Base-by-base conservation (phyloP, 1,284 basidiomycete species). In the Microbotryum lychnidis-dioicae region DNA sequence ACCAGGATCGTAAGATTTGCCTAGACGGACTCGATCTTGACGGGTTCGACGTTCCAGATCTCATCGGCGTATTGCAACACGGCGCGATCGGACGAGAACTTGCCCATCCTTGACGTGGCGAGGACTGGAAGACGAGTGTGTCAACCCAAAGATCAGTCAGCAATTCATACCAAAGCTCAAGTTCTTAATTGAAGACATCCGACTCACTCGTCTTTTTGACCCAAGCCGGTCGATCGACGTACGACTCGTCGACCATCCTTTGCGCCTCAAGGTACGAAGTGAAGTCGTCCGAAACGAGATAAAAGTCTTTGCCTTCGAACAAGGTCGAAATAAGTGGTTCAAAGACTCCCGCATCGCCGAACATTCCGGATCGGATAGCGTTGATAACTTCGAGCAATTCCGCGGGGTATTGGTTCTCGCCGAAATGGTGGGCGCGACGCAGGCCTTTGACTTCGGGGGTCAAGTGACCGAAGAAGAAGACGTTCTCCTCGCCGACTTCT, bases 11-110 rank as follows among this genome's bases (percentile, higher is more conserved):
- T 10, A 8, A 18, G 37, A 18, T 18, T 6, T 42, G 37, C 16
- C 37, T 42, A 42, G 49, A 50, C 25, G 48, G 51, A 31, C 25
- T 49, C 45, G 20, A 68, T 49, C 42, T 51, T 51, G 56, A 57
- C 23, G 7, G 67, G 63, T 53, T 70, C 69, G 52, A 68, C 61
- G 53, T 61, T 65, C 69, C 69, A 70, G 53, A 70, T 70, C 55
- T 64, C 56, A 71, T 78, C 77, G 12, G 89, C 90, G 70, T 93
- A 93, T 74, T 90, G 87, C 70, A 85, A 83, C 71, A 93, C 91
- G 4, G 89, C 88, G 60, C 91, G 83, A 74, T 94, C 91, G 49
- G 87, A 89, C 75, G 88, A 89, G 79, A 94, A 94, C 74, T 91
- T 91, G 75, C 90, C 91, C 91, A 93, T 94, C 27, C 66, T 27